phyloP scores from a whole-genome alignment of 1,284 basidiomycete genomes.

The Austroboletus niveus region DNA sequence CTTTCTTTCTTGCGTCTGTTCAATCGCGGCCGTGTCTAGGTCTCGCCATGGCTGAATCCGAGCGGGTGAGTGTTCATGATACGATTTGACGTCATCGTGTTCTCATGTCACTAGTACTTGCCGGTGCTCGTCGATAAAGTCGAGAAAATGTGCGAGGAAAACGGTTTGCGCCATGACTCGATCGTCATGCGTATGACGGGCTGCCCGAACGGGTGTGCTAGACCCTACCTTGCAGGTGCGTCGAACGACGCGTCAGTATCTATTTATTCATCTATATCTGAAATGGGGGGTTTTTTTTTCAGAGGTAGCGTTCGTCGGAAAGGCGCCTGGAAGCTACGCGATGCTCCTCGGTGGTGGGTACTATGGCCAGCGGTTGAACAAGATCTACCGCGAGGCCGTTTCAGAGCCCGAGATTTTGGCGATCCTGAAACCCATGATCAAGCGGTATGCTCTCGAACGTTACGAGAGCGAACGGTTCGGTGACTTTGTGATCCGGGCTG shows the following conservation, averaged over 20 bases:
- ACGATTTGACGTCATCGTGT: background rate
- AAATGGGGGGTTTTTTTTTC: constrained; percentile 11
- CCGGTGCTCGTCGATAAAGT: constrained; percentile 94
- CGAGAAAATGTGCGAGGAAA: constrained; percentile 92
- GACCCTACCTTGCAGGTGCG: constrained; percentile 89
- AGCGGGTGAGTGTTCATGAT: constrained; percentile 54
- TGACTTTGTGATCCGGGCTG: constrained; percentile 89
- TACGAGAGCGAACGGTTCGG: constrained; percentile 92
- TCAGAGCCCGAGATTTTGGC: constrained; percentile 92
- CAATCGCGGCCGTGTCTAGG: constrained; percentile 41
- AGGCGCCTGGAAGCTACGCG: constrained; percentile 89
- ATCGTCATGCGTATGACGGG: constrained; percentile 99
- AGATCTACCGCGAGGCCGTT: constrained; percentile 90
- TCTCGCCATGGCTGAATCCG: constrained; percentile 94
- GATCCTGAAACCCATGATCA: constrained; percentile 91
- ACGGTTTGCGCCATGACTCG: constrained; percentile 88
- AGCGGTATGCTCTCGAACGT: constrained; percentile 87
- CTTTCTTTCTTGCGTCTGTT: background rate
- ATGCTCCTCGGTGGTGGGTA: constrained; percentile 98
- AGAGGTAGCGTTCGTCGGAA: constrained; percentile 96
- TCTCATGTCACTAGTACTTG: constrained; percentile 62
- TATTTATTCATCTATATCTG: too few relatives aligned
- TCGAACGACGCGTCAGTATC: too few relatives aligned
- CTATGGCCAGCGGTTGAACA: constrained; percentile 91
- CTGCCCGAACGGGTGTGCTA: constrained; percentile 91